These are phyloP conservation scores for Boletus pseudopeckii DNA, from an alignment of 768 basidiomycete species.

Conservation along the genomic window DNA sequence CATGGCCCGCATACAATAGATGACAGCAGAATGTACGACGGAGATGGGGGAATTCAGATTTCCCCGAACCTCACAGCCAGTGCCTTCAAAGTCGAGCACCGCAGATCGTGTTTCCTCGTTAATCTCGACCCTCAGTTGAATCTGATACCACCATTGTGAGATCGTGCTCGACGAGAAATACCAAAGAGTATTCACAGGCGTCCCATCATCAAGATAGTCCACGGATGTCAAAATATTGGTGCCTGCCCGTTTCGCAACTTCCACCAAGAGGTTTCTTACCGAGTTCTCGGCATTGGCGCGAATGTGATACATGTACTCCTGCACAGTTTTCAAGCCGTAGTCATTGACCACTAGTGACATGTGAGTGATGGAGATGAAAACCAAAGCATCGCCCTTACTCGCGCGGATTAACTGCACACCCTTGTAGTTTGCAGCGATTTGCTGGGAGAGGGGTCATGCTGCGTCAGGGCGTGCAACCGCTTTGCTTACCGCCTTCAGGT, in stretches of 20 bases:
- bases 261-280: slow-evolving; percentile 76
- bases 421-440: slow-evolving; percentile 94
- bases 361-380: slow-evolving; percentile 9
- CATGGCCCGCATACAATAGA: slow-evolving; percentile 89
- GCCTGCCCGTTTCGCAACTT: slow-evolving; percentile 69
- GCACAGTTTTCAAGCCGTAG: slow-evolving; percentile 81
- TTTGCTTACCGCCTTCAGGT: slow-evolving; percentile 75
- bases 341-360: slow-evolving; percentile 68
- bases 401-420: slow-evolving; percentile 82
- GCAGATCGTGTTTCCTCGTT: slow-evolving; percentile 72
- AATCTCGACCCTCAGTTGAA: slow-evolving; percentile 74
- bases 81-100: slow-evolving; percentile 80
- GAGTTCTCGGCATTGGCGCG: slow-evolving; percentile 83
- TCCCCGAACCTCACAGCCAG: slow-evolving; percentile 79
- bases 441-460: slow-evolving; percentile 39
- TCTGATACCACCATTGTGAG: slow-evolving; percentile 40
- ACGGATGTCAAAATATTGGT: slow-evolving; percentile 61
- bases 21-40: slow-evolving; percentile 83
- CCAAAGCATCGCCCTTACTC: slow-evolving; percentile 41
- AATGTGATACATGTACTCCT: slow-evolving; percentile 92
- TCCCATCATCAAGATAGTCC: slow-evolving; percentile 87
- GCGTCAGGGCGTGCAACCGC: background rate
- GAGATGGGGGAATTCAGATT: slow-evolving; percentile 84
- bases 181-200: slow-evolving; percentile 52
- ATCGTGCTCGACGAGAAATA: background rate